Percentiles rank a stretch among this genome's conserved stretches.
These are phyloP conservation scores for Myxozyma neglecta DNA, from an alignment of 805 yeast genomes.

Conservation along the genomic window DNA sequence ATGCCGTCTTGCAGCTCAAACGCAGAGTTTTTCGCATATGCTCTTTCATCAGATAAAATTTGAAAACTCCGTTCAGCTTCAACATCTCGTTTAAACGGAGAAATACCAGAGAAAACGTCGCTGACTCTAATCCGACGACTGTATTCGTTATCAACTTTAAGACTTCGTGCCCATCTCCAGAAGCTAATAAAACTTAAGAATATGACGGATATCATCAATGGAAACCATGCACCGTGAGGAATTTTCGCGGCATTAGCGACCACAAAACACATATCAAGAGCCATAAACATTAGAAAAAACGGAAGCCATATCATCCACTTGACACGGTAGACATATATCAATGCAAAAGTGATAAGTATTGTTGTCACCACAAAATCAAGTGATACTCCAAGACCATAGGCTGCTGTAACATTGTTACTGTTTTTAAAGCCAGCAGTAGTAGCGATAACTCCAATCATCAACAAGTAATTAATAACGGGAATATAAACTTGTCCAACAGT, in stretches of 20 bases:
- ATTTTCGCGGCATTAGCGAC: slow-evolving; percentile 54
- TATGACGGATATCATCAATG: slow-evolving; percentile 43
- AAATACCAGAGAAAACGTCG: slow-evolving; percentile 40
- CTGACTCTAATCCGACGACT: slow-evolving; percentile 41
- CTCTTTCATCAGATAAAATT: not conserved
- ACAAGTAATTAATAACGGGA: slow-evolving; percentile 51
- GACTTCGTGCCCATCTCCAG: slow-evolving; percentile 53
- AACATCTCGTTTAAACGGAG: too few relatives aligned
- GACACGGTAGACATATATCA: slow-evolving; percentile 49
- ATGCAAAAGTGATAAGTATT: slow-evolving; percentile 46
- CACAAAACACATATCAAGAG: slow-evolving; percentile 51
- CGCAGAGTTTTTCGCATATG: not conserved
- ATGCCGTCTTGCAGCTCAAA: not conserved
- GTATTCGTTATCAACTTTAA: slow-evolving; percentile 45
- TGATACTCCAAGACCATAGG: slow-evolving; percentile 61
- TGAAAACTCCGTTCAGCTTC: not conserved
- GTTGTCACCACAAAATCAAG: slow-evolving; percentile 58
- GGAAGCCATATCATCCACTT: slow-evolving; percentile 42
- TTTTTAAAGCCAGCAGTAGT: slow-evolving; percentile 50
- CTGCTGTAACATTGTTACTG: slow-evolving; percentile 54
- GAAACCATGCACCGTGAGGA: slow-evolving; percentile 38
- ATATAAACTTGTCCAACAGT: slow-evolving; percentile 55
- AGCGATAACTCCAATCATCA: slow-evolving; percentile 53
- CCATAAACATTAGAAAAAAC: slow-evolving; percentile 45
- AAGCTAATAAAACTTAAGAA: slow-evolving; percentile 43